Evolutionary conservation across 495 filamentous ascomycete species (phyloP).

Genomic region (Penicillium diatomitis): DNA sequence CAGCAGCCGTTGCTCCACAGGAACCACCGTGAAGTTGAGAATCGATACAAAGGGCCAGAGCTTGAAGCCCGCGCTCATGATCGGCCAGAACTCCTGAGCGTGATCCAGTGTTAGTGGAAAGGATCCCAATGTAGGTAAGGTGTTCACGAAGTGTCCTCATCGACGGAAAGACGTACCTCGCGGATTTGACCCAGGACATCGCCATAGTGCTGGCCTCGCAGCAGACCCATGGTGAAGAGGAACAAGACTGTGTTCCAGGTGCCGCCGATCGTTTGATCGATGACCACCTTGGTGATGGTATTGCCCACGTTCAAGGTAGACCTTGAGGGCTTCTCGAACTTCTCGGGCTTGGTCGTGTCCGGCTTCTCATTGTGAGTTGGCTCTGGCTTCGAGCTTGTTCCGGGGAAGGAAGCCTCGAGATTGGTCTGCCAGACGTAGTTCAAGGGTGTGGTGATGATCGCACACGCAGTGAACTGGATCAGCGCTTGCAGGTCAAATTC

Average conservation of each 20-base stretch:
- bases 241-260: conserved; percentile 65
- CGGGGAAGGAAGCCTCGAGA: conserved; percentile 43
- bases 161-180: conserved; percentile 17
- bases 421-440: conserved; percentile 70
- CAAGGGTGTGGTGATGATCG: conserved; percentile 59
- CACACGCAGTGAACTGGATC: conserved; percentile 65
- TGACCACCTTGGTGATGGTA: conserved; percentile 60
- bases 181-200: conserved; percentile 22
- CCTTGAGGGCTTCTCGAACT: not conserved
- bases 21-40: conserved; percentile 65
- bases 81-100: conserved; percentile 50
- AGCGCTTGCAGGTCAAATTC: conserved; percentile 49
- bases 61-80: conserved; percentile 63
- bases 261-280: conserved; percentile 75
- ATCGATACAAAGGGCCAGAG: conserved; percentile 75
- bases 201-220: conserved; percentile 28
- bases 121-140: no score
- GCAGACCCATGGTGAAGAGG: conserved; percentile 40
- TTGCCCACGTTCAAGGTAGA: conserved; percentile 50
- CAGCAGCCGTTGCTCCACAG: conserved; percentile 57
- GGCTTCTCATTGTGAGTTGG: conserved; percentile 14
- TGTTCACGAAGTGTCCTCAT: no score
- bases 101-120: no score
- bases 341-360: not conserved
- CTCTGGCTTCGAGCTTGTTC: conserved; percentile 15